These are phyloP conservation scores for Pseudomonodictys pantanalensis DNA, from an alignment of 495 filamentous ascomycete species.

Conservation along the genomic window DNA sequence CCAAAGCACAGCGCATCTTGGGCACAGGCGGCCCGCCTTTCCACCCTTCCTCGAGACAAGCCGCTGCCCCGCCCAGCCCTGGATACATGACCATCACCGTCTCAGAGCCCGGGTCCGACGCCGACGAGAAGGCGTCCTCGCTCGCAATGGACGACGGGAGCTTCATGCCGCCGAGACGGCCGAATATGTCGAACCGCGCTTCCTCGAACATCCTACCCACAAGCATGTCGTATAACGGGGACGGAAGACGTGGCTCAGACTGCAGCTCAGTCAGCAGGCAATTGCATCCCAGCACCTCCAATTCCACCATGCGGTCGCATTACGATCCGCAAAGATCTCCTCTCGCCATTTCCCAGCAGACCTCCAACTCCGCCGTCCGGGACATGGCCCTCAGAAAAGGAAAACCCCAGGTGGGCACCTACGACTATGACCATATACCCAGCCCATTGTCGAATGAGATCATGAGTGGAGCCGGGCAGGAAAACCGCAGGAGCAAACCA, in stretches of 20 bases:
- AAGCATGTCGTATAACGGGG: slow-evolving; percentile 8
- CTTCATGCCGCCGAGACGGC: slow-evolving; percentile 15
- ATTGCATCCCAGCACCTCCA: slow-evolving; percentile 25
- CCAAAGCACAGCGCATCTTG: slow-evolving; percentile 30
- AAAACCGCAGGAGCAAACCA: slow-evolving; percentile 35
- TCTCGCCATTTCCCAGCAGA: slow-evolving; percentile 41
- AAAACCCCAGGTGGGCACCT: slow-evolving; percentile 7
- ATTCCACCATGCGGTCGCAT: slow-evolving; percentile 38
- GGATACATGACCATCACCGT: slow-evolving; percentile 34
- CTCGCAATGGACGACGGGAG: slow-evolving; percentile 20
- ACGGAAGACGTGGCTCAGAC: slow-evolving; percentile 15
- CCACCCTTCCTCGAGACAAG: slow-evolving; percentile 10
- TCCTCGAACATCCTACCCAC: slow-evolving; percentile 33
- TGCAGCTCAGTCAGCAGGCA: slow-evolving; percentile 22
- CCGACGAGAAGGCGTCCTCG: slow-evolving; percentile 17
- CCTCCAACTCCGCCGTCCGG: slow-evolving; percentile 40
- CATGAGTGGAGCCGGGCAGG: slow-evolving; percentile 7
- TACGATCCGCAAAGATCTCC: slow-evolving; percentile 39
- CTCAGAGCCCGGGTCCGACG: slow-evolving; percentile 34
- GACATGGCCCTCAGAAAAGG: slow-evolving; percentile 40
- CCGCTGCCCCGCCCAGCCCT: slow-evolving; percentile 19
- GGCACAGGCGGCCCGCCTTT: slow-evolving; percentile 21
- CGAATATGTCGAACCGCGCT: slow-evolving; percentile 11
- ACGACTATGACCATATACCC: slow-evolving; percentile 5
- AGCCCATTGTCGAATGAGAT: neutral